Conservation (phyloP, 2,329 filamentous ascomycete genomes). For the Aspergillus sp. region DNA sequence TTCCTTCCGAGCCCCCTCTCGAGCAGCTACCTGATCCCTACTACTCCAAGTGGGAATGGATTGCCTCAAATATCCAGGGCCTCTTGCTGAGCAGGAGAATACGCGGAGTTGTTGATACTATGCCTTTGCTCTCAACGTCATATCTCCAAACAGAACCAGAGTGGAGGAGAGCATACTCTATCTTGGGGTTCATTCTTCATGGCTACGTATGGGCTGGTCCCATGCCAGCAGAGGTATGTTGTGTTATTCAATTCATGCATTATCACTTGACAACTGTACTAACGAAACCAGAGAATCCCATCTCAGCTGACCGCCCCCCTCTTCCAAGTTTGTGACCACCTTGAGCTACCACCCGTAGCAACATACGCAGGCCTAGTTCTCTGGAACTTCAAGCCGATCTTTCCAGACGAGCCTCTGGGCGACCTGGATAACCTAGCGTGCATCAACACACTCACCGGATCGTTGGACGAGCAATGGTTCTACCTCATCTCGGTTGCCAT, state of each 20-base stretch:
- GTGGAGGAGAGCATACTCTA: constrained; percentile 83
- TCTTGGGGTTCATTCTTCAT: constrained; percentile 78
- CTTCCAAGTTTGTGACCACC: constrained; percentile 69
- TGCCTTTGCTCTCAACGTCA: constrained; percentile 80
- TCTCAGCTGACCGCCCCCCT: constrained; percentile 81
- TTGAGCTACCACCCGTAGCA: constrained; percentile 88
- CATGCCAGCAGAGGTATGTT: constrained; percentile 65
- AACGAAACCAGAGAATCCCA: constrained; percentile 60
- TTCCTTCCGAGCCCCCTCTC: constrained; percentile 78
- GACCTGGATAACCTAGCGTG: constrained; percentile 85
- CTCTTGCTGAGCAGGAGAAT: constrained; percentile 83
- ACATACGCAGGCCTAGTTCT: constrained; percentile 90
- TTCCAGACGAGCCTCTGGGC: constrained; percentile 77
- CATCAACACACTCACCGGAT: constrained; percentile 87
- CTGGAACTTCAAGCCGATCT: constrained; percentile 96
- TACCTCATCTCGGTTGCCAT: constrained; percentile 95
- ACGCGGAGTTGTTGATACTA: constrained; percentile 72
- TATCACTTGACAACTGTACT: constrained; percentile 1
- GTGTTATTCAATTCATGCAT: too few species aligned
- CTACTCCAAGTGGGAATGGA: constrained; percentile 91
- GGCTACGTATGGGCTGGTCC: constrained; percentile 88
- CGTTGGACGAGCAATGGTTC: constrained; percentile 97
- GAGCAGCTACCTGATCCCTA: constrained; percentile 81
- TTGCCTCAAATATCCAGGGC: constrained; percentile 81
- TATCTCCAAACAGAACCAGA: constrained; percentile 80